phyloP scores from a whole-genome alignment of 2,329 filamentous ascomycete genomes.

The Aspergillus chevalieri region DNA sequence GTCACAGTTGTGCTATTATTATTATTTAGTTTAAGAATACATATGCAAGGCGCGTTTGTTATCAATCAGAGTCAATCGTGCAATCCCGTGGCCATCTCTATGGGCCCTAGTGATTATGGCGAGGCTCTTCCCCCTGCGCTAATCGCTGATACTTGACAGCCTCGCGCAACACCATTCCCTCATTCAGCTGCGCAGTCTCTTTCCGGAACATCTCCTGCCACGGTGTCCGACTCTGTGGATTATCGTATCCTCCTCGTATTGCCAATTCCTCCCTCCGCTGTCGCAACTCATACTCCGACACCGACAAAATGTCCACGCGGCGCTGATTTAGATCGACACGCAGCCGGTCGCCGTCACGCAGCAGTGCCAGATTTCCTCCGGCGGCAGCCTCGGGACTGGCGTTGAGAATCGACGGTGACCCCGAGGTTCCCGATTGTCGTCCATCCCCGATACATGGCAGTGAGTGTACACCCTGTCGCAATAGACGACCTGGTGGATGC shows the following conservation, averaged over 20 bases:
- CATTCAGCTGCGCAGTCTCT: conserved; percentile 41
- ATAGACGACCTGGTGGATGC: conserved; percentile 42
- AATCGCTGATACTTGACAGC: conserved; percentile 44
- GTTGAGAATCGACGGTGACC: conserved; percentile 51
- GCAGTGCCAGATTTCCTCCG: conserved; percentile 48
- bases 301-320: conserved; percentile 44
- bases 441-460: conserved; percentile 51
- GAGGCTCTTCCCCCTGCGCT: conserved; percentile 38
- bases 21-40: no score
- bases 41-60: neutral
- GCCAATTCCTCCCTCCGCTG: conserved; percentile 35
- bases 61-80: neutral
- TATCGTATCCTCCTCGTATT: conserved; percentile 32
- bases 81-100: neutral
- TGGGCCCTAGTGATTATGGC: conserved; percentile 40
- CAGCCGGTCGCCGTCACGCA: conserved; percentile 46
- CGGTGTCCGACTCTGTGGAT: conserved; percentile 42
- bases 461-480: conserved; percentile 42
- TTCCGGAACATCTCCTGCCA: conserved; percentile 49
- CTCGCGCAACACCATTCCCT: conserved; percentile 44
- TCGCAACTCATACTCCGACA: conserved; percentile 36
- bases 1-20: neutral
- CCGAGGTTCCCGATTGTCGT: conserved; percentile 51
- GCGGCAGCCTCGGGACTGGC: conserved; percentile 51
- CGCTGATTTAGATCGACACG: conserved; percentile 47